Evolutionary conservation across 2,329 filamentous ascomycete genomes (phyloP), one percentile per base, ranked within the genome.

Genomic region (Pseudopyrenochaeta lycopersici): DNA sequence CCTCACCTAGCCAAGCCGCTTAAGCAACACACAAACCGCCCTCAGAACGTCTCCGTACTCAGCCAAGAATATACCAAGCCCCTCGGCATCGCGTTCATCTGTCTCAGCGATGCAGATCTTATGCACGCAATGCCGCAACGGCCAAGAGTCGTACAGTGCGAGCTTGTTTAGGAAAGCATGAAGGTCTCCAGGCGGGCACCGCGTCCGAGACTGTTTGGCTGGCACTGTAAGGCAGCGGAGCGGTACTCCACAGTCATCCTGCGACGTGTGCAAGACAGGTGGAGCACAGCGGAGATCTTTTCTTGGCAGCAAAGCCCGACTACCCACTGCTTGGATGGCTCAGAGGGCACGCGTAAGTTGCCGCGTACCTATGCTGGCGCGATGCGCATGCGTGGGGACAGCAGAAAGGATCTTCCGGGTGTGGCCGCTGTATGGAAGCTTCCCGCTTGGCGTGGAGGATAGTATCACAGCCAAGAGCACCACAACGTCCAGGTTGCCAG

Each of bases 41-140:
- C 39, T 41, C 39, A 23, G 23, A 10, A 41, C 21, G 12, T n/a
- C 31, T 47, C 27, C 30, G 32, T 33, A 49, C 36, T 33, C 51
- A 49, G 55, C 55, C 55, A 58, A 58, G 45, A 2, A 39, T 20
- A 43, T 36, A 42, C 46, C 46, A 49, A 49, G 46, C 38, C 27
- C 42, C 49, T 51, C 32, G 49, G 49, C 42, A 46, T 41, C n/a
- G 7, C 51, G 31, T 17, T 31, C 33, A 33, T 42, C 15, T 43
- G 54, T 57, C 36, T 54, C 54, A 53, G 10, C 36, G 14, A 35
- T 35, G 44, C 35, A 33, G 55, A 54, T 55, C 47, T 12, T 39
- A n/a, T 18, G 35, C 42, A 15, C 44, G 15, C 29, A 46, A 31
- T 42, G 21, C 40, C 39, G 38, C 27, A 18, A 27, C 23, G 23